phyloP scores from a whole-genome alignment of 2,329 filamentous ascomycete species.

The Aureobasidium sp. region DNA sequence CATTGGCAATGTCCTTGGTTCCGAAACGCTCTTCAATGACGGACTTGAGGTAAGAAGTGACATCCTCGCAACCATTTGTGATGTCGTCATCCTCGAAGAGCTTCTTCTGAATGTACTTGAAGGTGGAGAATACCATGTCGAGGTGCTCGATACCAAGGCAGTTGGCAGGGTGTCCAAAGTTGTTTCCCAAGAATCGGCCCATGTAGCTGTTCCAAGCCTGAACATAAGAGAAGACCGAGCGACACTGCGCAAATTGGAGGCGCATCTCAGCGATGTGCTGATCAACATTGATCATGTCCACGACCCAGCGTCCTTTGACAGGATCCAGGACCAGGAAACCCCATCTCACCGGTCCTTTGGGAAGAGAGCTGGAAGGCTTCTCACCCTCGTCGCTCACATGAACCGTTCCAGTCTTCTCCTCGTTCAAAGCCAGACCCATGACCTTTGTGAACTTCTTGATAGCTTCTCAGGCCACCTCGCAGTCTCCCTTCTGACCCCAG shows the following conservation, averaged over 20 bases:
- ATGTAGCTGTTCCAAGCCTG: slow-evolving; percentile 48
- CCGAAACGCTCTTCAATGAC: slow-evolving; percentile 45
- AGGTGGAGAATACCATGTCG: slow-evolving; percentile 43
- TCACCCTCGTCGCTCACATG: slow-evolving; percentile 24
- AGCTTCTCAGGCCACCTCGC: slow-evolving; percentile 51
- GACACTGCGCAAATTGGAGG: slow-evolving; percentile 47
- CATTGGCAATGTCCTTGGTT: slow-evolving; percentile 38
- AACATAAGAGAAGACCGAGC: slow-evolving; percentile 50
- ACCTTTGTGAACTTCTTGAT: slow-evolving; percentile 46
- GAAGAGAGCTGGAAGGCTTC: slow-evolving; percentile 30
- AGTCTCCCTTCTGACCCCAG: slow-evolving; percentile 48
- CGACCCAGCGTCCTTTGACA: slow-evolving; percentile 45
- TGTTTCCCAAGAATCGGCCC: slow-evolving; percentile 43
- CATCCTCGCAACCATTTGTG: slow-evolving; percentile 17
- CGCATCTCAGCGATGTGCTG: slow-evolving; percentile 51
- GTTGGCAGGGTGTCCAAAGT: slow-evolving; percentile 44
- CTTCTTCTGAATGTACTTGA: slow-evolving; percentile 40
- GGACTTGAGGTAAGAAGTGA: slow-evolving; percentile 32
- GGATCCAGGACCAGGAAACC: slow-evolving; percentile 51
- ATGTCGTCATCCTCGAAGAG: slow-evolving; percentile 29
- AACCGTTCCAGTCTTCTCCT: slow-evolving; percentile 48
- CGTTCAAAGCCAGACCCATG: slow-evolving; percentile 51
- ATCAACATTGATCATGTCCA: slow-evolving; percentile 51
- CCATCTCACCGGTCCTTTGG: slow-evolving; percentile 47
- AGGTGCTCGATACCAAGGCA: slow-evolving; percentile 46